phyloP scores from a whole-genome alignment of 179 eudicot species.

The Silene noctiflora region DNA sequence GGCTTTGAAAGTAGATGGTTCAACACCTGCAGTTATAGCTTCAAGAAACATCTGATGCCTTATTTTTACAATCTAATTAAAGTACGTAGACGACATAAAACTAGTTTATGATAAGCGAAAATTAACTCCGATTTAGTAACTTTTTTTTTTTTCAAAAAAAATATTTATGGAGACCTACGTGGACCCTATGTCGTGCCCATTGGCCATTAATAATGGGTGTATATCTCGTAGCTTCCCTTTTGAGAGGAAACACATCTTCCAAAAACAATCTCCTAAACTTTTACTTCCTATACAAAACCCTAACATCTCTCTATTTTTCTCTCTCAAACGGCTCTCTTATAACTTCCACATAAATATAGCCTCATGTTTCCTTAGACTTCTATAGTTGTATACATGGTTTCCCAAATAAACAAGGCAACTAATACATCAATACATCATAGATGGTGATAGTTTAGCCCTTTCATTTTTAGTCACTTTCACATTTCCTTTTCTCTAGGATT shows the following conservation, averaged over 20 bases:
- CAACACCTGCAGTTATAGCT: too few species aligned
- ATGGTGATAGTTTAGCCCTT: slow-evolving; percentile 32
- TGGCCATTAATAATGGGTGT: too few species aligned
- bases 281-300: not conserved
- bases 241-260: slow-evolving; percentile 25
- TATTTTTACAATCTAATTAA: too few species aligned
- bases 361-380: not conserved
- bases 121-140: too few species aligned
- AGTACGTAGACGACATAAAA: too few species aligned
- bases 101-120: too few species aligned
- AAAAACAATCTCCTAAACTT: slow-evolving; percentile 5
- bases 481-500: not conserved
- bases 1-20: too few species aligned
- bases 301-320: slow-evolving; percentile 1
- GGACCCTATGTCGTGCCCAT: too few species aligned
- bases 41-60: too few species aligned
- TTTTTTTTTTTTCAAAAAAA: too few species aligned
- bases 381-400: not conserved
- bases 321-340: slow-evolving; percentile 19
- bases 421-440: slow-evolving; percentile 15
- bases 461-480: slow-evolving; percentile 26
- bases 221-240: slow-evolving; percentile 24
- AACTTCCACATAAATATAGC: slow-evolving; percentile 1
- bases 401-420: slow-evolving; percentile 7
- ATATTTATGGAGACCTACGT: too few species aligned